Conservation (phyloP, 345 rosid species). For the Rhizophora mangle region DNA sequence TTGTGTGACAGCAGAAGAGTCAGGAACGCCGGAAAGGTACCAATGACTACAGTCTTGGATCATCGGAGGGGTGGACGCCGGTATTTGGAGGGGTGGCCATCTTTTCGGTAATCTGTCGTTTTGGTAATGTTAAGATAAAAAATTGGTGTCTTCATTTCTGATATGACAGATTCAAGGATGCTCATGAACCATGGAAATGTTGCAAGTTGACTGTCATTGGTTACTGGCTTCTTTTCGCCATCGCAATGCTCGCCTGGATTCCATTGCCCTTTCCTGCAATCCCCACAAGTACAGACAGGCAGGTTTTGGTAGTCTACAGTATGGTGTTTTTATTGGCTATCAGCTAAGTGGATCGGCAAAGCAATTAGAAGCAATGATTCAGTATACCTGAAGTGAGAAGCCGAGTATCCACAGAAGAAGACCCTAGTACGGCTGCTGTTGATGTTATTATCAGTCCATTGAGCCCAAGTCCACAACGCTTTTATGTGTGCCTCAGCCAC, state of each 20-base stretch:
- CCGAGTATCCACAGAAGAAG: conserved; percentile 74
- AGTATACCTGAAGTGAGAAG: conserved; percentile 64
- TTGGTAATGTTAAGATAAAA: conserved; percentile 62
- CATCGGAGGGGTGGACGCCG: conserved; percentile 32
- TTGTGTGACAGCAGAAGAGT: conserved; percentile 38
- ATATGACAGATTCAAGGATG: conserved; percentile 54
- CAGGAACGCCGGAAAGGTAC: conserved; percentile 84
- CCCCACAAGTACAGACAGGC: background rate
- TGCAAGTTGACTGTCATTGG: conserved; percentile 39
- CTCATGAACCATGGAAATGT: conserved; percentile 72
- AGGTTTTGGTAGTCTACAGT: background rate
- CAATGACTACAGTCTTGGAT: conserved; percentile 78
- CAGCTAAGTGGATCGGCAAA: background rate
- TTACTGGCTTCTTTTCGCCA: conserved; percentile 42
- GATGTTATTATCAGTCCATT: conserved; percentile 63
- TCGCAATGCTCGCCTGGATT: conserved; percentile 56
- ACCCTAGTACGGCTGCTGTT: conserved; percentile 51
- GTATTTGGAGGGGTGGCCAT: conserved; percentile 73
- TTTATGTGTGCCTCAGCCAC: conserved; percentile 58
- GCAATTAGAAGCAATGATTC: background rate
- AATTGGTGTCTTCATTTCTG: conserved; percentile 70
- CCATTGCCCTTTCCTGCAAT: conserved; percentile 60
- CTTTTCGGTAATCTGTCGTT: conserved; percentile 64
- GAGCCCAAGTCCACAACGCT: conserved; percentile 72
- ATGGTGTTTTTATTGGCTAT: too few species aligned